Evolutionary conservation across 257 asterid species (phyloP).

Genomic region (Solanum ossicruentum): DNA sequence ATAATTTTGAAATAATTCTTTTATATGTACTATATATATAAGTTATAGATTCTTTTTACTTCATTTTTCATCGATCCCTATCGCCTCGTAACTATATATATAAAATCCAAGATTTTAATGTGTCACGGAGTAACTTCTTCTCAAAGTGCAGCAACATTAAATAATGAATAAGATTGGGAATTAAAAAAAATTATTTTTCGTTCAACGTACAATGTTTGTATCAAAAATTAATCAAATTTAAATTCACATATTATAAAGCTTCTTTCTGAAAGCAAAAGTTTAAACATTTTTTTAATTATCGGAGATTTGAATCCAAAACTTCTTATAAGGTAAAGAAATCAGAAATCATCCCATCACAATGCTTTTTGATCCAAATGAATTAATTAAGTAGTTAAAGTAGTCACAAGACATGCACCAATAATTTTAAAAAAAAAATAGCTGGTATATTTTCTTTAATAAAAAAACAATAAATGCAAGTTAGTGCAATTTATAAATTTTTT

Average conservation of each 20-base stretch:
- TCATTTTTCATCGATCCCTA: background rate
- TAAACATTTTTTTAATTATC: background rate
- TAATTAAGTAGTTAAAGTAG: background rate
- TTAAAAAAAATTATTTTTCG: background rate
- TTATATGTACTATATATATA: too few species aligned
- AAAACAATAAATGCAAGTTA: background rate
- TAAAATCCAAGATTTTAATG: background rate
- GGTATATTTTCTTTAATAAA: background rate
- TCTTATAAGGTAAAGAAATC: background rate
- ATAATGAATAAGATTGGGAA: background rate
- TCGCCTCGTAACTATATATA: background rate
- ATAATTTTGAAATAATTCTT: background rate
- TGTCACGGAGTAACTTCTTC: background rate
- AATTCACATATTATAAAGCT: background rate
- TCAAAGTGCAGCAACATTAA: background rate
- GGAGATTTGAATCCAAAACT: background rate
- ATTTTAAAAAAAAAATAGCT: background rate
- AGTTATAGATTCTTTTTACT: background rate
- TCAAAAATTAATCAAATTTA: background rate
- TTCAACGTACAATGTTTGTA: accelerated
- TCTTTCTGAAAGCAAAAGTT: background rate
- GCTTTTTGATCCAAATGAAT: background rate
- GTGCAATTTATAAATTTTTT: background rate
- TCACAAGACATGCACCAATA: background rate
- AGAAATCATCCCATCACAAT: background rate